phyloP scores from a whole-genome alignment of 2,329 filamentous ascomycete genomes.

The Coniochaeta ligniaria region DNA sequence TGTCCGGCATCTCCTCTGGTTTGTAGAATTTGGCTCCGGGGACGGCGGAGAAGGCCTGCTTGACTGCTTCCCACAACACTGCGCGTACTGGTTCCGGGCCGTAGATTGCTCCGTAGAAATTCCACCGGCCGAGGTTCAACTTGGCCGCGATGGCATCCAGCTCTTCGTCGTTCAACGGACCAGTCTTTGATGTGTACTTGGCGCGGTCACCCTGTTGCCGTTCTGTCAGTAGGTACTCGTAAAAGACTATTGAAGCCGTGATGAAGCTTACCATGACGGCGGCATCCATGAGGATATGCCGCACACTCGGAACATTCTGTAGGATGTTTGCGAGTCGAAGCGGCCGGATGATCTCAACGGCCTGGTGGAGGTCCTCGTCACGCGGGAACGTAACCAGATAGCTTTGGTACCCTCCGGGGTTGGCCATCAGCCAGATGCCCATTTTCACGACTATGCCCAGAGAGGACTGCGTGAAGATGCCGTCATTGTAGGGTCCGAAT shows the following conservation, averaged over 20 bases:
- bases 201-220: not conserved
- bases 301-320: constrained; percentile 35
- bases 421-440: constrained; percentile 33
- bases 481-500: constrained; percentile 31
- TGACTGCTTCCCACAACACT: constrained; percentile 20
- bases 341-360: constrained; percentile 25
- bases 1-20: constrained; percentile 18
- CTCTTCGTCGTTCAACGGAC: constrained; percentile 27
- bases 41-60: constrained; percentile 23
- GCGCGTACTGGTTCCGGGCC: constrained; percentile 18
- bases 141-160: constrained; percentile 30
- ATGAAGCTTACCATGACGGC: not conserved
- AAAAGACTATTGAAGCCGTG: too few relatives aligned
- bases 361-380: constrained; percentile 23
- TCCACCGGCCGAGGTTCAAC: constrained; percentile 33
- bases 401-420: constrained; percentile 22
- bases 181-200: constrained; percentile 11
- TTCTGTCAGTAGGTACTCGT: not conserved
- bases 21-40: constrained; percentile 24
- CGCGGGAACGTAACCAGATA: constrained; percentile 29
- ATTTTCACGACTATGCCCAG: constrained; percentile 48
- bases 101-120: constrained; percentile 36
- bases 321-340: constrained; percentile 21
- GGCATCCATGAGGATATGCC: constrained; percentile 27
- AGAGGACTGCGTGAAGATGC: constrained; percentile 44